phyloP scores from a whole-genome alignment of 1,284 basidiomycete species.

The Microbotryum scabiosae region DNA sequence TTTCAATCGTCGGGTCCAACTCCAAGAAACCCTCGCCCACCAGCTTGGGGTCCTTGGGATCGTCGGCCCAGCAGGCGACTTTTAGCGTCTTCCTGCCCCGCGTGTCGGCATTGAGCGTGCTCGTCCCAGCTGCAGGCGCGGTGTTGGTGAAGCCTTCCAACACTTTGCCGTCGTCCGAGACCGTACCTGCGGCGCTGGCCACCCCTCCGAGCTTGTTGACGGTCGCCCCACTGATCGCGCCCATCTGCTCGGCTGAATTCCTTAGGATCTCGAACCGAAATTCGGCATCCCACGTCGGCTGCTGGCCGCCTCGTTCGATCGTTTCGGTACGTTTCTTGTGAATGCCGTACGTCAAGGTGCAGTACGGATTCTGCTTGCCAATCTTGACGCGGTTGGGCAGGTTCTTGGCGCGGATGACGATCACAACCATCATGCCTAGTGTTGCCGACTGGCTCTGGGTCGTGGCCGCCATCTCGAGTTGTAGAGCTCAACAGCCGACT shows the following conservation, averaged over 20 bases:
- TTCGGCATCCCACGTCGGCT: slow-evolving; percentile 98
- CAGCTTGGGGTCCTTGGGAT: slow-evolving; percentile 86
- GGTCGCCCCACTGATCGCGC: slow-evolving; percentile 42
- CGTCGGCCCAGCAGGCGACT: slow-evolving; percentile 86
- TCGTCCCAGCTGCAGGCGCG: slow-evolving; percentile 91
- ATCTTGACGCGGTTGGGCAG: slow-evolving; percentile 88
- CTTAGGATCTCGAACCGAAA: slow-evolving; percentile 85
- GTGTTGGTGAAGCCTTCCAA: slow-evolving; percentile 48
- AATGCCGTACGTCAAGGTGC: slow-evolving; percentile 64
- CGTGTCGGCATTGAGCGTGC: slow-evolving; percentile 44
- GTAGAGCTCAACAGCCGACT: too few relatives aligned
- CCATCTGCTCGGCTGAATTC: slow-evolving; percentile 61
- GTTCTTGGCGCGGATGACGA: slow-evolving; percentile 40
- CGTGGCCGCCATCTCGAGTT: too few relatives aligned
- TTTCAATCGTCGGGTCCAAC: slow-evolving; percentile 79
- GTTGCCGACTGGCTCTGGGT: too few relatives aligned
- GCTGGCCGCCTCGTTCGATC: slow-evolving; percentile 92
- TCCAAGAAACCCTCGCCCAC: slow-evolving; percentile 87
- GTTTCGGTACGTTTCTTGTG: slow-evolving; percentile 78
- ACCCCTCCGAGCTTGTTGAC: slow-evolving; percentile 48
- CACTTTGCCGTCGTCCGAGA: slow-evolving; percentile 38
- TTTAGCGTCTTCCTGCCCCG: slow-evolving; percentile 48
- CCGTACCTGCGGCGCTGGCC: slow-evolving; percentile 29
- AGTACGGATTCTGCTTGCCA: slow-evolving; percentile 97
- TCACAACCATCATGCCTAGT: too few relatives aligned